Evolutionary conservation across 176 grass and related monocot genomes (phyloP), one percentile per base, ranked within the genome.

Genomic region (Microstegium vimineum): DNA sequence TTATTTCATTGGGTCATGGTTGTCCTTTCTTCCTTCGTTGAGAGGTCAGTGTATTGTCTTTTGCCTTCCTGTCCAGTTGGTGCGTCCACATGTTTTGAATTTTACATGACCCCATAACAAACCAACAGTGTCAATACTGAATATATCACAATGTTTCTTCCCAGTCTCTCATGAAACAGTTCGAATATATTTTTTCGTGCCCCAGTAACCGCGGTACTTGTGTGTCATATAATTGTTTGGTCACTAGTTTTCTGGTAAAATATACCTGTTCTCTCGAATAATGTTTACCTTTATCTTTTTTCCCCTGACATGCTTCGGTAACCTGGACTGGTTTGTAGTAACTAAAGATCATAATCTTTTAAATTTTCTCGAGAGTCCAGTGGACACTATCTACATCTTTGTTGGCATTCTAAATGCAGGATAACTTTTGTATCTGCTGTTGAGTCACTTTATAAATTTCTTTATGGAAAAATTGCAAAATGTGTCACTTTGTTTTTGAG

Each of bases 1-100:
- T 88, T 78, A 84, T 76, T 86, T 83, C 83, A 38, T 70, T 56
- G 86, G 83, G 79, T 75, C 86, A 69, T 66, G 79, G 59, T 22
- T 84, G 85, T 92, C 69, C 62, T 89, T 78, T 13, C 36, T 86
- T 75, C 33, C 78, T 86, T 89, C 40, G 36, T 27, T 66, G 37
- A 33, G 33, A 89, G 83, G 83, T 78, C 76, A 77, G 62, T 86
- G 79, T 75, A 79, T 85, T 69, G 16, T 78, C 78, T 34, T 70
- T 81, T 54, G 64, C 60, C 45, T 78, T 38, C 28, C 69, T 83
- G 65, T 57, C 75, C 34, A 81, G 31, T 86, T 66, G 54, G 45
- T 74, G 5, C 45, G 18, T 62, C 31, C 40, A 85, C 77, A 38
- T 89, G 63, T 62, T 74, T 78, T 66, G 20, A 69, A 56, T 41